These are phyloP conservation scores for Coniella lustricola DNA, from an alignment of 2,329 filamentous ascomycete species.

Conservation along the genomic window DNA sequence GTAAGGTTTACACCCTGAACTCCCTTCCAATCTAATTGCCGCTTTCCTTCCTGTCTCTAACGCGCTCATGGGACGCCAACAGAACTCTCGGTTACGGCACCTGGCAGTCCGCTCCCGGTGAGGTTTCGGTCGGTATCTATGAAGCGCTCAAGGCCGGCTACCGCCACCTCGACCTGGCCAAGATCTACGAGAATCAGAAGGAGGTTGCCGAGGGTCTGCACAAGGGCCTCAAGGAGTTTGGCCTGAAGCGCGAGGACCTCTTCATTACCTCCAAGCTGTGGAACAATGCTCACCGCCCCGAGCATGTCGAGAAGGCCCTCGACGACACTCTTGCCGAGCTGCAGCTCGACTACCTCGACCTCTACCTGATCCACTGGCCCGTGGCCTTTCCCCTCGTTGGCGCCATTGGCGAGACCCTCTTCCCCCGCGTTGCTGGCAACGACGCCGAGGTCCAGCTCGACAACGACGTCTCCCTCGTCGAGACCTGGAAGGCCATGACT, in stretches of 20 bases:
- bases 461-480: conserved; percentile 32
- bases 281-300: conserved; percentile 58
- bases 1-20: conserved; percentile 11
- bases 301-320: conserved; percentile 49
- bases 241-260: conserved; percentile 47
- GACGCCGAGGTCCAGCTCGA: conserved; percentile 34
- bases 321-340: conserved; percentile 50
- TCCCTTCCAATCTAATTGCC: too few species aligned
- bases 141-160: conserved; percentile 57
- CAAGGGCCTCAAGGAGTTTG: conserved; percentile 37
- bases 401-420: too few species aligned
- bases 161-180: conserved; percentile 50
- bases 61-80: neutral
- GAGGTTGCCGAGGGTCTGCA: conserved; percentile 52
- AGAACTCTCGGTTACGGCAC: conserved; percentile 41
- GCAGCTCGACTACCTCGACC: conserved; percentile 50
- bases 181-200: conserved; percentile 57
- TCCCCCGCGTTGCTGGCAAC: conserved; percentile 23
- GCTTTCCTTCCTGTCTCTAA: conserved; percentile 22
- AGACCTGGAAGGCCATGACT: conserved; percentile 37
- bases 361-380: conserved; percentile 61
- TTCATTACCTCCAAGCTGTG: conserved; percentile 63
- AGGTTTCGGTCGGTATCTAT: conserved; percentile 58
- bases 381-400: conserved; percentile 30
- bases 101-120: conserved; percentile 60